phyloP scores from a whole-genome alignment of 495 filamentous ascomycete species.

The Lasiosphaeris hirsuta region DNA sequence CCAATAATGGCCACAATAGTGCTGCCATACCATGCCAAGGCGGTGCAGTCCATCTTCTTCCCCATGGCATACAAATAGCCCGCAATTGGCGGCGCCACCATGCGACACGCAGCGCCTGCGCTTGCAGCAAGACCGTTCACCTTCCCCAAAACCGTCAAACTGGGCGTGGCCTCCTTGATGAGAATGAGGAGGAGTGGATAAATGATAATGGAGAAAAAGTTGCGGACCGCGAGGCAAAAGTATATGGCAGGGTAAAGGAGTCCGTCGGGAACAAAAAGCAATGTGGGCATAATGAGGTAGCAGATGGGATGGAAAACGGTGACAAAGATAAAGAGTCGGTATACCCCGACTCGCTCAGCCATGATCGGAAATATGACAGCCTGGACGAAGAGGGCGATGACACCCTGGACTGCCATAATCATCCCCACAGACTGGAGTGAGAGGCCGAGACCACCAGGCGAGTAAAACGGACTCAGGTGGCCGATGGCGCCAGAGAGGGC shows the following conservation, averaged over 20 bases:
- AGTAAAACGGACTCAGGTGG: constrained; percentile 43
- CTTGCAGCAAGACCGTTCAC: constrained; percentile 81
- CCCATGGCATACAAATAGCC: constrained; percentile 72
- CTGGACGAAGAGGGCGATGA: constrained; percentile 77
- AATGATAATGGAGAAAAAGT: constrained; percentile 70
- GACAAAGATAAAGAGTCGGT: constrained; percentile 67
- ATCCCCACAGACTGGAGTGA: constrained; percentile 70
- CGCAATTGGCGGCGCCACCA: constrained; percentile 70
- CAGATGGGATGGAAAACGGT: constrained; percentile 71
- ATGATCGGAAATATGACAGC: constrained; percentile 69
- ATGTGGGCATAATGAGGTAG: constrained; percentile 70
- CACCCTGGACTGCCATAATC: constrained; percentile 75
- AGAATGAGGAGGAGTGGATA: constrained; percentile 79
- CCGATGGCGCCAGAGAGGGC: constrained; percentile 20
- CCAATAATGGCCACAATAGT: constrained; percentile 66
- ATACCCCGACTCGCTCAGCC: constrained; percentile 69
- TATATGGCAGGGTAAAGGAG: constrained; percentile 68
- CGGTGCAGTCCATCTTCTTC: constrained; percentile 63
- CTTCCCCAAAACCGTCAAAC: constrained; percentile 62
- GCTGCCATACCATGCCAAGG: constrained; percentile 76
- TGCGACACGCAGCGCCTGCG: constrained; percentile 72
- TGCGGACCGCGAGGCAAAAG: constrained; percentile 64
- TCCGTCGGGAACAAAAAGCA: constrained; percentile 58
- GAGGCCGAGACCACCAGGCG: constrained; percentile 72
- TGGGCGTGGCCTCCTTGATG: constrained; percentile 78